Evolutionary conservation across 2,329 filamentous ascomycete species (phyloP).

Genomic region (Ophiostoma pallidulum): DNA sequence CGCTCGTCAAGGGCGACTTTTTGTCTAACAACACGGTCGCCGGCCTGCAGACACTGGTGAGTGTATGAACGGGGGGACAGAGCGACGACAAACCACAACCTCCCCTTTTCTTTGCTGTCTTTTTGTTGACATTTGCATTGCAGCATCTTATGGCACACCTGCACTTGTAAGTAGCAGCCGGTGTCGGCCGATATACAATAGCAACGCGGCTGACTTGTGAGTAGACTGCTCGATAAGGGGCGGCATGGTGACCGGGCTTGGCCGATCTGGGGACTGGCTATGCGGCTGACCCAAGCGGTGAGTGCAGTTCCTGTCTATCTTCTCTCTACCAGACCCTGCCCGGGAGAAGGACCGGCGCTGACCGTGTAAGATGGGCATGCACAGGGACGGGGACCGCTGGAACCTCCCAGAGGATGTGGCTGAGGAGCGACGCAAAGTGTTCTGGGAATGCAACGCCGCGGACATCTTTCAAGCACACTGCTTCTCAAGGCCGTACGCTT

Average conservation of each 20-base stretch:
- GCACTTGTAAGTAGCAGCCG: no score
- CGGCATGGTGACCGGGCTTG: conserved; percentile 6
- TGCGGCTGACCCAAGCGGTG: conserved; percentile 7
- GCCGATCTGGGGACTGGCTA: conserved; percentile 6
- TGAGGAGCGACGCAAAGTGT: conserved; percentile 8
- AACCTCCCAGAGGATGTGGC: neutral
- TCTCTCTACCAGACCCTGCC: no score
- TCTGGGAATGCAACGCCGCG: conserved; percentile 10
- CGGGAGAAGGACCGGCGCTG: no score
- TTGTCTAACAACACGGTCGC: conserved; percentile 9
- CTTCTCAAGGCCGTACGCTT: conserved; percentile 4
- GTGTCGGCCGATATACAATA: neutral
- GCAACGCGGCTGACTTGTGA: no score
- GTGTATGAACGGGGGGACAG: no score
- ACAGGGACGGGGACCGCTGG: conserved; percentile 2
- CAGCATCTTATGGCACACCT: conserved; percentile 6
- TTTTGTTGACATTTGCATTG: neutral
- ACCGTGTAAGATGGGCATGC: conserved; percentile 5
- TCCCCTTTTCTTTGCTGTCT: no score
- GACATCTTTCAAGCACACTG: conserved; percentile 10
- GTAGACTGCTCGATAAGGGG: conserved; percentile 5
- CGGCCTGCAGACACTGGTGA: conserved; percentile 1
- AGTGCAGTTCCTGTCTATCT: neutral
- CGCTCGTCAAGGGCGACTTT: conserved; percentile 9
- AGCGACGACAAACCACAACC: no score